Evolutionary conservation across 75 land plant genomes (phyloP).

Genomic region (Larix kaempferi): DNA sequence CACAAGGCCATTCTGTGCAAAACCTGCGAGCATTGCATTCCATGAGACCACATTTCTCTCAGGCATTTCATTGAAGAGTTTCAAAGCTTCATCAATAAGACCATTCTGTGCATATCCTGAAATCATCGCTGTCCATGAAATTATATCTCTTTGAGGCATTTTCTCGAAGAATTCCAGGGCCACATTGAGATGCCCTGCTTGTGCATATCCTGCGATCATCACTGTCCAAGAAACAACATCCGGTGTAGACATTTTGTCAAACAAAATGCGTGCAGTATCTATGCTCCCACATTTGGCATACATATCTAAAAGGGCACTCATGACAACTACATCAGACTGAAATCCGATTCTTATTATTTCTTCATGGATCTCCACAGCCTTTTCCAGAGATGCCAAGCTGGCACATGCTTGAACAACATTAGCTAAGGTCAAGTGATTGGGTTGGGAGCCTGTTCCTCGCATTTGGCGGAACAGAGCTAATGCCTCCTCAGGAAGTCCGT

Average conservation of each 20-base stretch:
- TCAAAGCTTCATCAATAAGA: too few species aligned
- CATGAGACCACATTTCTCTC: too few species aligned
- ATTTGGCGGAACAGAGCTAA: conserved; percentile 3
- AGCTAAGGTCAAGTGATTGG: conserved; percentile 14
- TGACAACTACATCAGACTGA: conserved; percentile 1
- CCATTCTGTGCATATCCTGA: too few species aligned
- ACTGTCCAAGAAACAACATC: conserved; percentile 17
- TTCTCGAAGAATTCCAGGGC: too few species aligned
- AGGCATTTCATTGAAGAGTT: too few species aligned
- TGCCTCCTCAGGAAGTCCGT: conserved; percentile 13
- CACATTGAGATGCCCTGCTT: too few species aligned
- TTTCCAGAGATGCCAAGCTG: background rate
- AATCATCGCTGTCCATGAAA: too few species aligned
- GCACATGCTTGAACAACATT: conserved; percentile 16
- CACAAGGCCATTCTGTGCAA: too few species aligned
- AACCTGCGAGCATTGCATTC: too few species aligned
- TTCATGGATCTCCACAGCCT: conserved; percentile 18
- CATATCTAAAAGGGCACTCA: conserved; percentile 20
- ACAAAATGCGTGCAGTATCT: conserved; percentile 6
- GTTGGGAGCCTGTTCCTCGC: background rate
- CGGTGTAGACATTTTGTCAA: conserved; percentile 8
- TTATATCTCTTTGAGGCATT: too few species aligned
- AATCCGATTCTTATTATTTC: background rate
- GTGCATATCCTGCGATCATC: conserved; percentile 8
- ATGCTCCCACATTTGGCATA: conserved; percentile 21